Conservation (phyloP, 1,284 basidiomycete species). For the Cutaneotrichosporon daszewskae region DNA sequence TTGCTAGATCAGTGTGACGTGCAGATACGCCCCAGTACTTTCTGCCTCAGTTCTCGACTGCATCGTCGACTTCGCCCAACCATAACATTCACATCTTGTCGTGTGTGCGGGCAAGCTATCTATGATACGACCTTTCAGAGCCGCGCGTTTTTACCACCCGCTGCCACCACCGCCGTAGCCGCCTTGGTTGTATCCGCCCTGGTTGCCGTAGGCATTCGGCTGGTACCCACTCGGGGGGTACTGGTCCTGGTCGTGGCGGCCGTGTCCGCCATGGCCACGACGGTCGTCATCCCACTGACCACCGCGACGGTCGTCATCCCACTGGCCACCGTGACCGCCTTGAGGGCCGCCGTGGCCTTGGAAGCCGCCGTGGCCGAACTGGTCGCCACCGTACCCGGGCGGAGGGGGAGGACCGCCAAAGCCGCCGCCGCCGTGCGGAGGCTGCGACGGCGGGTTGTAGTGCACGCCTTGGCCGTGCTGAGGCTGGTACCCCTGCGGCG, state of each 20-base stretch:
- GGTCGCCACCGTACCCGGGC: slow-evolving; percentile 1
- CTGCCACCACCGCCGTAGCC: background rate
- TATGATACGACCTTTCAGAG: too few relatives aligned
- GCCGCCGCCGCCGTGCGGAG: too few relatives aligned
- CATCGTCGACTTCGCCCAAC: background rate
- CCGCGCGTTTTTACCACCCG: too few relatives aligned
- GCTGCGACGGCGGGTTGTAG: slow-evolving; percentile 5
- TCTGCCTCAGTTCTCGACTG: too few relatives aligned
- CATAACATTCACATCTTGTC: background rate
- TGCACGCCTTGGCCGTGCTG: slow-evolving; percentile 1
- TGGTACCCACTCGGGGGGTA: slow-evolving; percentile 1
- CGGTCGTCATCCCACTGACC: too few relatives aligned
- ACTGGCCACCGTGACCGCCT: slow-evolving; percentile 1
- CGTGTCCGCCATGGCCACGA: background rate
- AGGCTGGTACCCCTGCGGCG: background rate
- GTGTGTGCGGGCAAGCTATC: too few relatives aligned
- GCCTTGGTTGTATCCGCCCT: background rate
- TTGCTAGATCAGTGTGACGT: too few relatives aligned
- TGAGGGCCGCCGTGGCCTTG: background rate
- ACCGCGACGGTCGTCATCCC: too few relatives aligned
- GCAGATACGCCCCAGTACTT: too few relatives aligned
- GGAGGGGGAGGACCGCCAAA: too few relatives aligned
- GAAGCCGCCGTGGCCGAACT: too few relatives aligned
- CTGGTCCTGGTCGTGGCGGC: background rate
- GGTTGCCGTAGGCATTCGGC: background rate